These are phyloP conservation scores for Eimeria praecox DNA, from an alignment of 169 alveolate species.

Conservation along the genomic window DNA sequence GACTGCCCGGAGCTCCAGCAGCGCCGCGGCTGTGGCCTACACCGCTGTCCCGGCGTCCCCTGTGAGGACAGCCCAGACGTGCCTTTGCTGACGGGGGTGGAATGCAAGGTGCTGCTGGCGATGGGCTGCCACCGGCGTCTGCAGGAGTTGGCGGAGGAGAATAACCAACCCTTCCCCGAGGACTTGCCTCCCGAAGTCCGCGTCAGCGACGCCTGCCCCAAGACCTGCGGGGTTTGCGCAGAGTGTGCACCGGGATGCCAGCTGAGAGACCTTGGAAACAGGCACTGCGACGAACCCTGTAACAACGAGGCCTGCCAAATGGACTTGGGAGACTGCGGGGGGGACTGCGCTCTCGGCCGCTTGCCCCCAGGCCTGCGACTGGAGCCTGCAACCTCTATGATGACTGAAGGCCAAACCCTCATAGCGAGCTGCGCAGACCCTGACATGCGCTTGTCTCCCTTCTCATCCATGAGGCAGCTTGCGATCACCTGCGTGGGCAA, in stretches of 20 bases:
- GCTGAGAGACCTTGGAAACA: slow-evolving; percentile 86
- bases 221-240: slow-evolving; percentile 85
- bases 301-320: slow-evolving; percentile 85
- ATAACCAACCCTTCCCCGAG: slow-evolving; percentile 83
- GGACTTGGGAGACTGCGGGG: slow-evolving; percentile 88
- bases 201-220: slow-evolving; percentile 86
- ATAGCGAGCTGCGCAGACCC: slow-evolving; percentile 77
- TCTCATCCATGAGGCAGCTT: slow-evolving; percentile 74
- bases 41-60: slow-evolving; percentile 78
- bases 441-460: slow-evolving; percentile 62
- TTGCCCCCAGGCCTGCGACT: slow-evolving; percentile 62
- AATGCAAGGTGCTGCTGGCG: slow-evolving; percentile 84
- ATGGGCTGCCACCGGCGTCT: slow-evolving; percentile 85
- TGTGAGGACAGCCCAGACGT: slow-evolving; percentile 86
- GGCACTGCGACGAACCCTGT: slow-evolving; percentile 86
- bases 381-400: slow-evolving; percentile 78
- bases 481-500: slow-evolving; percentile 74
- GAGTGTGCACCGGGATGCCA: slow-evolving; percentile 89
- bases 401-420: slow-evolving; percentile 73
- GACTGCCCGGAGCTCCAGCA: slow-evolving; percentile 73
- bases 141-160: slow-evolving; percentile 84
- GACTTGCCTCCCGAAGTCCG: slow-evolving; percentile 86
- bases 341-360: slow-evolving; percentile 77
- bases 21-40: slow-evolving; percentile 78
- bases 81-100: slow-evolving; percentile 83